Base-by-base conservation (phyloP, 768 basidiomycete genomes). In the Tephrocybe sp. region DNA sequence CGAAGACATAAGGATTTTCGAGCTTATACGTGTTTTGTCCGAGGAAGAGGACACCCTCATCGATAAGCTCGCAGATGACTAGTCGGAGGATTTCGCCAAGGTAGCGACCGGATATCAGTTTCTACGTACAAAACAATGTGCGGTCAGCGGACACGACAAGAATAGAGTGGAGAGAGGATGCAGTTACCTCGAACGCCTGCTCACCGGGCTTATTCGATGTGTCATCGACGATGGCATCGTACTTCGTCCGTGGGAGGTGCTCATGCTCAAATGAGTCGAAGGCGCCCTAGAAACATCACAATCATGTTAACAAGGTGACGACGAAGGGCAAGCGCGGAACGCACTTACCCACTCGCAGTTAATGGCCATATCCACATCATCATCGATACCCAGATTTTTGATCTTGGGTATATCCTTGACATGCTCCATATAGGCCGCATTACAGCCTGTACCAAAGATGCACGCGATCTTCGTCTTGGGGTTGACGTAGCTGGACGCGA, bases 1-100 rank as follows among this genome's bases (percentile, higher is more conserved):
- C 96, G 62, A 99, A 86, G 24, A 81, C 86, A 66, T 94, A 94
- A 17, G 93, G 83, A 58, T 81, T 90, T 71, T 98, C 95, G 33
- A 99, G 83, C 76, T 98, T 98, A 81, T 98, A 98, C 1, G 96
- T 97, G 68, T 96, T 93, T 71, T 99, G 96, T 21, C 97, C 95
- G 25, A 97, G 81, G 85, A 99, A 99, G 47, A 99, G 81, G 17
- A 95, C 90, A 69, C 96, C 97, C 58, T 94, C 89, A 64, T 97
- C 95, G 64, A 97, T 93, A 43, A 99, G 84, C 68, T 99, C 96
- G 64, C 87, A 90, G 53, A 99, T 81, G 58, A 98, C 87, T 24
- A 98, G 76, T n/a, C 96, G 87, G 58, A 98, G 79, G 60, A 98
- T 93, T 72, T 99, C 96, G 53, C 96, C 96, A 30, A 99, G 83